Base-by-base conservation (phyloP, 2,329 filamentous ascomycete genomes). In the Furcasterigmium sp. region DNA sequence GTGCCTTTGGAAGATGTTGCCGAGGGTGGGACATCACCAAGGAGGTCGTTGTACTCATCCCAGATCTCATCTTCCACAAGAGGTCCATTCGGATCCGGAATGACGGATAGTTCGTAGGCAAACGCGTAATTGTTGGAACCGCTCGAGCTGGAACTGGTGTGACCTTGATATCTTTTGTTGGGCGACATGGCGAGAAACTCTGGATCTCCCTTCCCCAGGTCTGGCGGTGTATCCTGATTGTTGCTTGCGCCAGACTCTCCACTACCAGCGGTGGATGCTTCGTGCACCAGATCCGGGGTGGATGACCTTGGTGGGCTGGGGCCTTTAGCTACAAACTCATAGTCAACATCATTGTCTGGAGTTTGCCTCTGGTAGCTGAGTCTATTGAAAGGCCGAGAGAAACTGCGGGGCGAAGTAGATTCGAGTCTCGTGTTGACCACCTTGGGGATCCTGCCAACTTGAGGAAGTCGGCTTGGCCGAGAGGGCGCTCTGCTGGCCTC, bases 11-110 rank as follows among this genome's bases (percentile, higher is more conserved):
- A 82, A 1, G 78, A 80, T 1, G 72, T 75, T 5, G 73, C 67
- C 1, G 78, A 80, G 4, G 21, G 64, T 3, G 73, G 72, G 2
- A 64, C 64, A 10, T 87, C 83, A 41, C 87, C 86, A 42, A 96
- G 77, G 11, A 96, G 69, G 54, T 96, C 91, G 51, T 97, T 84
- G 57, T 94, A 96, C 63, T 95, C 91, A 41, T 91, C 84, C 91
- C 91, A 97, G 2, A 95, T 77, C 57, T 96, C 91, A 54, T 96
- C 91, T 51, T 94, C 87, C 1, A 70, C 80, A 4, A 84, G 73
- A 0, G 80, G 82, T 4, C 81, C 79, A 36, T 70, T 72, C 2
- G 78, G 71, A 3, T 70, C 67, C 1, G 85, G 85, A 18, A 86
- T 69, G 3, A 88, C 65, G 7, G 86, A 83, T 14, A 82, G 86